These are phyloP conservation scores for Taiozyma sp. DNA, from an alignment of 1,139 yeast genomes.

Conservation along the genomic window DNA sequence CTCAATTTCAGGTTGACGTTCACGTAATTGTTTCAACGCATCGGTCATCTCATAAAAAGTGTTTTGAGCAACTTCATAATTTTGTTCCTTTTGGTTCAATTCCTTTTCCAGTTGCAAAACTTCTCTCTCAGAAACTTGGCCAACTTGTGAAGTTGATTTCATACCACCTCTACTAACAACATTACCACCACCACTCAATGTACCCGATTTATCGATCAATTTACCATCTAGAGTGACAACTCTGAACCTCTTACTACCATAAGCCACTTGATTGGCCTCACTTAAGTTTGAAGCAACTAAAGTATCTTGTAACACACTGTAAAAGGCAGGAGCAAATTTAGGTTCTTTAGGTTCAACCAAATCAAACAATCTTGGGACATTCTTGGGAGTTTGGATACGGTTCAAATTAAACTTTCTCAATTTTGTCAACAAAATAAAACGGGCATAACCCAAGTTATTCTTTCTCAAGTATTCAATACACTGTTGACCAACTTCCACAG, in stretches of 20 bases:
- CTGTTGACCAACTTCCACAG: constrained; percentile 88
- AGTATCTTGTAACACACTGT: constrained; percentile 81
- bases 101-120: constrained; percentile 53
- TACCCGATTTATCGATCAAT: constrained; percentile 91
- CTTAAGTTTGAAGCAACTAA: constrained; percentile 75
- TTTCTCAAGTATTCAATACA: constrained; percentile 86
- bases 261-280: constrained; percentile 87
- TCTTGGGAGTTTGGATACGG: constrained; percentile 69
- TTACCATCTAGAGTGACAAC: constrained; percentile 94
- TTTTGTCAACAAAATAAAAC: constrained; percentile 77
- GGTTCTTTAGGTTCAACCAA: constrained; percentile 63
- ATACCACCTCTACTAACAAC: constrained; percentile 43
- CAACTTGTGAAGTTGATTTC: constrained; percentile 27
- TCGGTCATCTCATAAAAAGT: constrained; percentile 57
- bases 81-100: constrained; percentile 49
- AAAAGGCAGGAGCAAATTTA: constrained; percentile 82
- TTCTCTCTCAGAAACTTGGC: constrained; percentile 48
- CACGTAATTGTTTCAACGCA: constrained; percentile 53
- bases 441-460: constrained; percentile 84
- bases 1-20: constrained; percentile 70
- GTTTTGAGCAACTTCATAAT: constrained; percentile 45
- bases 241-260: constrained; percentile 74
- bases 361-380: constrained; percentile 81
- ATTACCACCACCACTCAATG: constrained; percentile 96
- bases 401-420: constrained; percentile 57